A percentile compares a stretch with the other conserved stretches of the same genome.
Evolutionary conservation across 164 flowering plant genomes (phyloP).

Genomic region (Vitis vinifera): ASM3070453v1 NC_081811.1:27426501-27427000

Average conservation of each 20-base stretch:
- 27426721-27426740: slow-evolving; percentile 63
- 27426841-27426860: background rate
- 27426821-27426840: background rate
- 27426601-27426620: slow-evolving; percentile 37
- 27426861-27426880: slow-evolving; percentile 36
- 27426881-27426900: slow-evolving; percentile 62
- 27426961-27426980: slow-evolving; percentile 18
- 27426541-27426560: slow-evolving; percentile 39
- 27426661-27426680: slow-evolving; percentile 57
- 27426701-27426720: slow-evolving; percentile 34
- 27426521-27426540: slow-evolving; percentile 43
- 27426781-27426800: background rate
- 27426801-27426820: no score
- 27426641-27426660: slow-evolving; percentile 19
- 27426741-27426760: slow-evolving; percentile 45
- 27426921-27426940: slow-evolving; percentile 25
- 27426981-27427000: slow-evolving; percentile 36
- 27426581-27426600: slow-evolving; percentile 80
- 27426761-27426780: slow-evolving; percentile 51
- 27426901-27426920: slow-evolving; percentile 17
- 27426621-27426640: slow-evolving; percentile 31
- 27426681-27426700: slow-evolving; percentile 64
- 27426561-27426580: slow-evolving; percentile 49
- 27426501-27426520: slow-evolving; percentile 56
- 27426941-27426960: slow-evolving; percentile 44